Percentiles rank a stretch among this genome's conserved stretches.
Evolutionary conservation across 176 grass and related monocot species (phyloP).

Genomic region (Lolium multiflorum): DNA sequence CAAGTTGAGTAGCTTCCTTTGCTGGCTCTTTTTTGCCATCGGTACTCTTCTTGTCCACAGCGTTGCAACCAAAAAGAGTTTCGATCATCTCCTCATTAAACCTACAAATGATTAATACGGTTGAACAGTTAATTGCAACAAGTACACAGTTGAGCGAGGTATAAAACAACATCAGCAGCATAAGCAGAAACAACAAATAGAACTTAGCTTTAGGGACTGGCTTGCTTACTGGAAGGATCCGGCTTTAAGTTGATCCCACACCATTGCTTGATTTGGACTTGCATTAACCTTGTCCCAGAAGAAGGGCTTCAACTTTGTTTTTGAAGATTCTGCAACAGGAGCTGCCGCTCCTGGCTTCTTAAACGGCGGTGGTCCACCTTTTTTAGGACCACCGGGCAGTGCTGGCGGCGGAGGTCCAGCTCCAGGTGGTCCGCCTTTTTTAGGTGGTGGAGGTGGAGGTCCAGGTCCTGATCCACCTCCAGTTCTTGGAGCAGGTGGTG

Average conservation of each 20-base stretch:
- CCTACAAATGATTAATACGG: constrained; percentile 53
- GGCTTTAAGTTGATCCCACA: constrained; percentile 90
- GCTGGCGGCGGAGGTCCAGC: constrained; percentile 61
- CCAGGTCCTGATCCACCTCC: constrained; percentile 32
- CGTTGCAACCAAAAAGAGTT: constrained; percentile 69
- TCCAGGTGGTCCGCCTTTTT: constrained; percentile 21
- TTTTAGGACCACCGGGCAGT: constrained; percentile 48
- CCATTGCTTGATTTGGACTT: constrained; percentile 80
- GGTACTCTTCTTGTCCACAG: constrained; percentile 51
- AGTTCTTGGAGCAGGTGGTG: constrained; percentile 9
- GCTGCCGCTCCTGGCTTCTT: constrained; percentile 27
- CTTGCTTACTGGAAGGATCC: constrained; percentile 93
- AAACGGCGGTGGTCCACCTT: constrained; percentile 32
- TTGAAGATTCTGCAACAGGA: constrained; percentile 30
- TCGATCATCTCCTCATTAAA: constrained; percentile 95
- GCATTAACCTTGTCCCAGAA: constrained; percentile 97
- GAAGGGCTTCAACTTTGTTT: constrained; percentile 93
- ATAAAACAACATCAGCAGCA: neutral
- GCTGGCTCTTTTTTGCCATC: constrained; percentile 58
- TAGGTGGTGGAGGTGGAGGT: constrained; percentile 53
- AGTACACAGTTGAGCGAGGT: neutral
- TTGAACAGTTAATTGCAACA: constrained; percentile 3
- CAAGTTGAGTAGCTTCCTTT: constrained; percentile 48
- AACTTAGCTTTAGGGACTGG: neutral
- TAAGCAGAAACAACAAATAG: neutral